Conservation (phyloP, 2,329 filamentous ascomycete genomes). For the Alternaria atra region DNA sequence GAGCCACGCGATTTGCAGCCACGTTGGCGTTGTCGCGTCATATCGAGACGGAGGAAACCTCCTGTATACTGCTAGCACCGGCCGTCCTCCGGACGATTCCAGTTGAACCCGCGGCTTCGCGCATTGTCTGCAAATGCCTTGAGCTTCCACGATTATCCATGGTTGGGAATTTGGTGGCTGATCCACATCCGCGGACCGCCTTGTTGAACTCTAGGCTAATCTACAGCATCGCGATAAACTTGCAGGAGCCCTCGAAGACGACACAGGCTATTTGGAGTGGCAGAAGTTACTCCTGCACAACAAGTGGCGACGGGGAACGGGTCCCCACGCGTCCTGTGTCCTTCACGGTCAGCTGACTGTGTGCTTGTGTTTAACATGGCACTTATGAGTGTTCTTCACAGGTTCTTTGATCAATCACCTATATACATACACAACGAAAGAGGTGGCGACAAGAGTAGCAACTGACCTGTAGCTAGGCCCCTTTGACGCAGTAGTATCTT, state of each 20-base stretch:
- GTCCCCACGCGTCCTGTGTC: not conserved
- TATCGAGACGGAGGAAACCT: not conserved
- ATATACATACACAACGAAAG: not conserved
- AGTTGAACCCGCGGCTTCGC: not conserved
- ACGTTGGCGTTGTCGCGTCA: not conserved
- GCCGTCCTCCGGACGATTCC: not conserved
- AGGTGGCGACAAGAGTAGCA: not conserved
- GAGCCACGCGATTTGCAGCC: conserved; percentile 2
- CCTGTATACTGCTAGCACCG: not conserved
- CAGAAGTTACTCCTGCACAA: not conserved
- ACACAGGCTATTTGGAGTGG: not conserved
- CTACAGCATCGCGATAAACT: conserved; percentile 1
- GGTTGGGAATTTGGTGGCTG: too few species aligned
- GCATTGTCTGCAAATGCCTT: not conserved
- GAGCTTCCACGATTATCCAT: not conserved
- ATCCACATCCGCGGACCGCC: not conserved
- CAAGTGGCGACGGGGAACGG: not conserved
- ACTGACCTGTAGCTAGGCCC: not conserved
- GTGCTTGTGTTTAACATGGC: not conserved
- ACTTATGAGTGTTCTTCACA: not conserved
- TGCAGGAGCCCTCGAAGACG: not conserved
- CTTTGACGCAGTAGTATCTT: not conserved
- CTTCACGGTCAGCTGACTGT: not conserved
- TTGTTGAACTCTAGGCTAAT: not conserved
- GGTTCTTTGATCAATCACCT: not conserved